Evolutionary conservation across 106 monocot genomes (phyloP).

Genomic region (Gastrodia elata): DNA sequence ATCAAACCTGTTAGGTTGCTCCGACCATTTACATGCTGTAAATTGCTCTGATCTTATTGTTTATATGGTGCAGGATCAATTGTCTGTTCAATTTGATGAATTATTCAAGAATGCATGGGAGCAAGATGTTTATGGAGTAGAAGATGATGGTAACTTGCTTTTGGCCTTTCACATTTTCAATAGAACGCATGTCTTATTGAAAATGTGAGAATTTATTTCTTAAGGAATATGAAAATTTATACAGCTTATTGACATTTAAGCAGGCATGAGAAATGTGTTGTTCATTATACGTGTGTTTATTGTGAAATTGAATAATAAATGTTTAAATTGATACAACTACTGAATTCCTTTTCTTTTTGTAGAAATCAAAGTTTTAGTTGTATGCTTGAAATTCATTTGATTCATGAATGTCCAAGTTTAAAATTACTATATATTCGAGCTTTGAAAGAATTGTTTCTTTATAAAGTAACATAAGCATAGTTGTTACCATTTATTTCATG

Average conservation of each 20-base stretch:
- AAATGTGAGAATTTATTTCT: neutral
- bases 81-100: constrained; percentile 68
- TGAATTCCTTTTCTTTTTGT: neutral
- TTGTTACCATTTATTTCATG: neutral
- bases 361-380: neutral
- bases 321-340: neutral
- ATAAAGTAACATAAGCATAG: neutral
- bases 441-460: neutral
- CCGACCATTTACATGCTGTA: neutral
- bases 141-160: constrained; percentile 12
- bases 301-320: neutral
- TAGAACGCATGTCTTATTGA: neutral
- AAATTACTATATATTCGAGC: neutral
- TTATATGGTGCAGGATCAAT: constrained; percentile 26
- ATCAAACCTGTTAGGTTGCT: neutral
- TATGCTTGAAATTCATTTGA: constrained; percentile 1
- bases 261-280: neutral
- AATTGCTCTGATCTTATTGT: neutral
- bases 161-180: neutral
- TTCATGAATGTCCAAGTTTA: neutral
- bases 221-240: neutral
- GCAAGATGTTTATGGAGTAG: constrained; percentile 24
- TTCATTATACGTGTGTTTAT: neutral
- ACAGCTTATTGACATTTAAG: neutral
- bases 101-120: constrained; percentile 64